Percentiles rank a stretch among this genome's conserved stretches.
Conservation (phyloP, 1,284 basidiomycete genomes). For the Cutaneotrichosporon spelunceum region DNA sequence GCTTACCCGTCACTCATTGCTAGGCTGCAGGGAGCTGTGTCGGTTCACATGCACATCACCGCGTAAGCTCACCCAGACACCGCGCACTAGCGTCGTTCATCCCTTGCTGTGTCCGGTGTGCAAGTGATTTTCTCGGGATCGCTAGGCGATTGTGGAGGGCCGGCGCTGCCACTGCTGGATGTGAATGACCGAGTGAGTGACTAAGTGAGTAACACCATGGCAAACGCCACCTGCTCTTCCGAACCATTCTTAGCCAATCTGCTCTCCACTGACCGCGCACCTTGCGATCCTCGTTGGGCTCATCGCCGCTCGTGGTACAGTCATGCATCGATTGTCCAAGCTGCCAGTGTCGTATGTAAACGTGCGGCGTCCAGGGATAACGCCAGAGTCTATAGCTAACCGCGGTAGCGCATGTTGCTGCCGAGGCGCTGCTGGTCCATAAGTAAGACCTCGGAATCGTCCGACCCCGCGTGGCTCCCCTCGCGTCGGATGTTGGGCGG, state of each 20-base stretch:
- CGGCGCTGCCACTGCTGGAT: no score
- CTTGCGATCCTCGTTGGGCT: neutral
- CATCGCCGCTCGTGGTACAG: slow-evolving; percentile 12
- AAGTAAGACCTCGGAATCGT: slow-evolving; percentile 26
- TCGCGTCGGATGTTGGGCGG: slow-evolving; percentile 44
- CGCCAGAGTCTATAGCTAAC: slow-evolving; percentile 5
- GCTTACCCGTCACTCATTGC: no score
- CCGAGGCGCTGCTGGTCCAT: slow-evolving; percentile 11
- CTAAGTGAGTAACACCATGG: neutral
- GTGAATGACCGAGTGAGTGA: no score
- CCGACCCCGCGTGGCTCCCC: slow-evolving; percentile 28
- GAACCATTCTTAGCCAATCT: neutral
- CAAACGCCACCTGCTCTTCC: no score
- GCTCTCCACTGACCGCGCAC: neutral
- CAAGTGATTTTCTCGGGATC: no score
- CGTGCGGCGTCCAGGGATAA: neutral
- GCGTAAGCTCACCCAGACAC: no score
- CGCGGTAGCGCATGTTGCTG: slow-evolving; percentile 15
- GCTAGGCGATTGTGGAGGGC: no score
- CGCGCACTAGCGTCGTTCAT: no score
- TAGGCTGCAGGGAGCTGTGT: no score
- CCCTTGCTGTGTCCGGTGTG: no score
- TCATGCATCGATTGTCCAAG: slow-evolving; percentile 19
- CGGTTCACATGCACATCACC: no score
- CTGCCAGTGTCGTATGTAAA: neutral